Evolutionary conservation across 2,329 filamentous ascomycete species (phyloP).

Genomic region (Pyricularia pennisetigena): DNA sequence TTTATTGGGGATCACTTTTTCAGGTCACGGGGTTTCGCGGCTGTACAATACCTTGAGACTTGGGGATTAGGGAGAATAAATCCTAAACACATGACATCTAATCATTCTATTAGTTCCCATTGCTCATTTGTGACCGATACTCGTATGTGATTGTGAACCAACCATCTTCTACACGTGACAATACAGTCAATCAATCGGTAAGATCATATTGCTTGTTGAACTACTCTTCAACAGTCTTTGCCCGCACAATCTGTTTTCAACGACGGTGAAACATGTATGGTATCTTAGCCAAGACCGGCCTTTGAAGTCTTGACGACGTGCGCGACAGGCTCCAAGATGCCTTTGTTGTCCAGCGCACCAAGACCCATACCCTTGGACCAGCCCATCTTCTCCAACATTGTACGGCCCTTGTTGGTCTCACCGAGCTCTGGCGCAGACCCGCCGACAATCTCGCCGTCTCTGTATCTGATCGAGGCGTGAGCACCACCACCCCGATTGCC

Average conservation of each 20-base stretch:
- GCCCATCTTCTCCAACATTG: slow-evolving; percentile 94
- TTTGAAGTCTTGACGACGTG: slow-evolving; percentile 83
- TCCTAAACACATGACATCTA: slow-evolving; percentile 36
- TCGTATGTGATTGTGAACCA: no score
- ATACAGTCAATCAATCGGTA: no score
- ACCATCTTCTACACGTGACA: no score
- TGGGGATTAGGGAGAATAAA: slow-evolving; percentile 48
- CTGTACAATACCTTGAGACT: slow-evolving; percentile 63
- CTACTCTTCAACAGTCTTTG: no score
- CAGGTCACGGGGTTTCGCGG: slow-evolving; percentile 61
- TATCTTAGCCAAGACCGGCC: slow-evolving; percentile 65
- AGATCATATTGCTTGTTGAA: no score
- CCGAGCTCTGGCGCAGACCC: slow-evolving; percentile 77
- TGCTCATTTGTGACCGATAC: neutral
- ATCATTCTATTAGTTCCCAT: neutral
- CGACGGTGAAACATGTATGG: neutral
- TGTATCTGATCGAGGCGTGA: slow-evolving; percentile 45
- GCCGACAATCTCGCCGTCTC: slow-evolving; percentile 82
- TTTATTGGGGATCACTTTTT: slow-evolving; percentile 55
- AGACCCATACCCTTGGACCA: slow-evolving; percentile 83
- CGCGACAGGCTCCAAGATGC: slow-evolving; percentile 74
- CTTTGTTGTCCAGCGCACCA: slow-evolving; percentile 74
- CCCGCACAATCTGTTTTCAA: neutral
- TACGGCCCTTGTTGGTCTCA: slow-evolving; percentile 69
- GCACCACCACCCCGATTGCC: slow-evolving; percentile 20